phyloP scores from a whole-genome alignment of 441 rosid species.

The Euphorbia schlechtendalii region DNA sequence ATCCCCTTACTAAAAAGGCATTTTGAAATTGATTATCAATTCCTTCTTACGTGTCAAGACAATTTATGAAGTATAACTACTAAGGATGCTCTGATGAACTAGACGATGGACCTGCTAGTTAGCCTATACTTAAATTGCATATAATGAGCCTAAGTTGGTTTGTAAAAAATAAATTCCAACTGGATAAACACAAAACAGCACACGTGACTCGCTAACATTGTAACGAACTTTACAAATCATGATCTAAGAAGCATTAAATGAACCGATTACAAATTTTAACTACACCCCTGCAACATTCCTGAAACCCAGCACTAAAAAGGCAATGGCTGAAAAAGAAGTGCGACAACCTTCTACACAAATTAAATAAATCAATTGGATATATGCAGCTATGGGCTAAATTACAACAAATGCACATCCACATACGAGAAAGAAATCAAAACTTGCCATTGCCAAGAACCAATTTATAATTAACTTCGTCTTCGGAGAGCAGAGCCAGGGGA shows the following conservation, averaged over 20 bases:
- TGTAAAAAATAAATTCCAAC: no score
- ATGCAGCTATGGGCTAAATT: constrained; percentile 5
- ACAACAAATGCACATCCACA: constrained; percentile 22
- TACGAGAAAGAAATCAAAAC: constrained; percentile 3
- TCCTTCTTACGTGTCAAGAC: no score
- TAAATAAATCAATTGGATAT: constrained; percentile 16
- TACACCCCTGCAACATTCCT: neutral
- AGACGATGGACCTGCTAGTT: no score
- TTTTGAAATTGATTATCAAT: no score
- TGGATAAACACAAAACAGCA: no score
- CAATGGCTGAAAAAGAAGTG: neutral
- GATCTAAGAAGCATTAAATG: neutral
- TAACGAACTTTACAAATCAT: neutral
- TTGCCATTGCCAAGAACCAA: no score
- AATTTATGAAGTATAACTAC: no score
- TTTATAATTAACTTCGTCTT: constrained; percentile 53
- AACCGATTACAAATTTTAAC: neutral
- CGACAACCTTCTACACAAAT: neutral
- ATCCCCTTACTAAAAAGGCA: no score
- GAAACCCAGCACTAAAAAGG: neutral
- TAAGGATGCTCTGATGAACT: no score
- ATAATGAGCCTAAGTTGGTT: no score
- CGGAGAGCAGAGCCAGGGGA: constrained; percentile 60
- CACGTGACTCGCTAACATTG: no score
- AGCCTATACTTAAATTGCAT: no score